Evolutionary conservation across 1,284 basidiomycete species (phyloP).

Genomic region (Cryptococcus jaspeensis): DNA sequence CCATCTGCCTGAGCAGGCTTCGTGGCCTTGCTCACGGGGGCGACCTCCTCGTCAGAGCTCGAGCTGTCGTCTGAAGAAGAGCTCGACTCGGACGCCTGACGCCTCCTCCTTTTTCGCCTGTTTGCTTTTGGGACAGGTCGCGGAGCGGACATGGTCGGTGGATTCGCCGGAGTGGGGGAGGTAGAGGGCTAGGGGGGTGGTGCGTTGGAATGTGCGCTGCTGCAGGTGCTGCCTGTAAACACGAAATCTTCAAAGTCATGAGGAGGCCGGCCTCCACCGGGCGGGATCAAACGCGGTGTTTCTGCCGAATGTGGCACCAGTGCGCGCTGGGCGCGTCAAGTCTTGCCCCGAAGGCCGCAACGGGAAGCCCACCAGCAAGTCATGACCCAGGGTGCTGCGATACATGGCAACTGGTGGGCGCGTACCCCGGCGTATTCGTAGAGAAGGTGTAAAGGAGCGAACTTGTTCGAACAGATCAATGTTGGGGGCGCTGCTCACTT

Average conservation of each 20-base stretch:
- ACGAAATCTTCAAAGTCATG: neutral
- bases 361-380: no score
- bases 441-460: no score
- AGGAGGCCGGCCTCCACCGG: neutral
- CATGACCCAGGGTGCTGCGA: no score
- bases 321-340: no score
- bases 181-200: neutral
- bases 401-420: no score
- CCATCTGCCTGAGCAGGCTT: neutral
- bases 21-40: neutral
- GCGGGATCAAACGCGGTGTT: slow-evolving; percentile 3
- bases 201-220: neutral
- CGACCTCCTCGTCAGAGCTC: slow-evolving; percentile 22
- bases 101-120: slow-evolving; percentile 36
- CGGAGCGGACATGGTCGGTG: slow-evolving; percentile 10
- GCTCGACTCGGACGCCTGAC: slow-evolving; percentile 34
- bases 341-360: no score
- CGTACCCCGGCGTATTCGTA: no score
- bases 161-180: no score
- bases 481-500: no score
- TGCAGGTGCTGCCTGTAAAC: neutral
- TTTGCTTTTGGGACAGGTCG: slow-evolving; percentile 14
- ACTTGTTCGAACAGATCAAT: no score
- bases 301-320: neutral
- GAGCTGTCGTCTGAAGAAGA: slow-evolving; percentile 23